These are phyloP conservation scores for Ceratocystis destructans DNA, from an alignment of 2,329 filamentous ascomycete species.

Conservation along the genomic window DNA sequence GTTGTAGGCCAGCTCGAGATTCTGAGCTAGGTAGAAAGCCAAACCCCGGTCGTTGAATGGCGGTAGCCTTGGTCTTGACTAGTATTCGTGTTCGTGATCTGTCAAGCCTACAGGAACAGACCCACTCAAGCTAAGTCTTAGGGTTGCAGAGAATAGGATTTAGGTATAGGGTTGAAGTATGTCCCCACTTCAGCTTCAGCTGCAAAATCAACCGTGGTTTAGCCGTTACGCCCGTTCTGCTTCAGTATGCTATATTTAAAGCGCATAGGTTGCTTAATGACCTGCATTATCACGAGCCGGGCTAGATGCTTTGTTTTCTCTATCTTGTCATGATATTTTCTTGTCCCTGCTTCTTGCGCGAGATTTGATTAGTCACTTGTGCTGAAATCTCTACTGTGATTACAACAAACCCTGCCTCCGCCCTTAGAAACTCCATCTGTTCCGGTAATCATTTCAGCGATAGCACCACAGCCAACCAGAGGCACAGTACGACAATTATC, in stretches of 20 bases:
- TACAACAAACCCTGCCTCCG: not conserved
- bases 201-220: not conserved
- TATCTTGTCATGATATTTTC: not conserved
- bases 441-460: not conserved
- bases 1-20: not conserved
- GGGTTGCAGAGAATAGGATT: not conserved
- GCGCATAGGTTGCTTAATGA: not conserved
- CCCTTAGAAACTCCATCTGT: not conserved
- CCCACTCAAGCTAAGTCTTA: not conserved
- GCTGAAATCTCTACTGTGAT: not conserved
- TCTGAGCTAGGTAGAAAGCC: not conserved
- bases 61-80: not conserved
- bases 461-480: not conserved
- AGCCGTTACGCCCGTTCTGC: not conserved
- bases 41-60: not conserved
- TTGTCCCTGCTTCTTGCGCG: not conserved
- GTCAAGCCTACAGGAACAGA: not conserved
- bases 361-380: not conserved
- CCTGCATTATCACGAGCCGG: not conserved
- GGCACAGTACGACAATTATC: not conserved
- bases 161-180: not conserved
- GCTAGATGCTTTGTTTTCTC: not conserved
- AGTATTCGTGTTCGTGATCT: slow-evolving; percentile 8
- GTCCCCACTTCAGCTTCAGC: no score
- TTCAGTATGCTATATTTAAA: not conserved